A percentile compares a stretch with the other conserved stretches of the same genome.
Evolutionary conservation across 352 stramenopile genomes (phyloP).

Genomic region (Phytophthora citrophthora): DNA sequence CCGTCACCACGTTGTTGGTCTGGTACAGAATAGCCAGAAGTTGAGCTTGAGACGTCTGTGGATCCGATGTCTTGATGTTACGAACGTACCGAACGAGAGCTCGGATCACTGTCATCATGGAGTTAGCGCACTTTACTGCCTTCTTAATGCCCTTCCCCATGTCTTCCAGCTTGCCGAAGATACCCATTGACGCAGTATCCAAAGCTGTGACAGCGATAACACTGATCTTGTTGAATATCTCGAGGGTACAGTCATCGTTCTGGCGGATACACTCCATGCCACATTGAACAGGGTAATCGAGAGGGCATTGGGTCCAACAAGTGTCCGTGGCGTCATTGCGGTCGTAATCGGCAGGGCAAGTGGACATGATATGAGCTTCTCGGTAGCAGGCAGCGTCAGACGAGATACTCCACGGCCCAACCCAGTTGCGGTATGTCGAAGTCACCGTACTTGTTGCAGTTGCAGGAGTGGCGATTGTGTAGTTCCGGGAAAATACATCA

Average conservation of each 20-base stretch:
- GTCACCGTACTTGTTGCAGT: slow-evolving; percentile 8
- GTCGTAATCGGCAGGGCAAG: slow-evolving; percentile 42
- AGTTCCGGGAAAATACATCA: slow-evolving; percentile 1
- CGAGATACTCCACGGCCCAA: slow-evolving; percentile 30
- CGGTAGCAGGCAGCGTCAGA: slow-evolving; percentile 23
- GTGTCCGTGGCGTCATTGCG: slow-evolving; percentile 46
- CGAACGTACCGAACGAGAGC: slow-evolving; percentile 19
- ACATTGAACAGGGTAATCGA: slow-evolving; percentile 55
- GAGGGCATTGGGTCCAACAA: slow-evolving; percentile 57
- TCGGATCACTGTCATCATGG: slow-evolving; percentile 18
- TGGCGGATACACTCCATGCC: slow-evolving; percentile 55
- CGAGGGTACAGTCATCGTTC: slow-evolving; percentile 43
- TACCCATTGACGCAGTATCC: slow-evolving; percentile 34
- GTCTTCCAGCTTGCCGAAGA: slow-evolving; percentile 43
- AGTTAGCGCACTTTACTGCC: slow-evolving; percentile 17
- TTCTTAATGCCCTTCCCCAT: slow-evolving; percentile 10
- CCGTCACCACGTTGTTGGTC: slow-evolving; percentile 21
- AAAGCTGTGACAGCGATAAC: slow-evolving; percentile 38
- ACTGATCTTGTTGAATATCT: slow-evolving; percentile 43
- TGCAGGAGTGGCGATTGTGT: slow-evolving; percentile 12
- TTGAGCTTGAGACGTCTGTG: slow-evolving; percentile 13
- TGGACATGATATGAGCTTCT: slow-evolving; percentile 36
- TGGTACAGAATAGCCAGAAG: slow-evolving; percentile 18
- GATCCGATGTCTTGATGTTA: slow-evolving; percentile 16
- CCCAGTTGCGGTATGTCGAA: slow-evolving; percentile 38